Conservation (phyloP, 202 grass and related monocot species). For the Eragrostis tef region DNA sequence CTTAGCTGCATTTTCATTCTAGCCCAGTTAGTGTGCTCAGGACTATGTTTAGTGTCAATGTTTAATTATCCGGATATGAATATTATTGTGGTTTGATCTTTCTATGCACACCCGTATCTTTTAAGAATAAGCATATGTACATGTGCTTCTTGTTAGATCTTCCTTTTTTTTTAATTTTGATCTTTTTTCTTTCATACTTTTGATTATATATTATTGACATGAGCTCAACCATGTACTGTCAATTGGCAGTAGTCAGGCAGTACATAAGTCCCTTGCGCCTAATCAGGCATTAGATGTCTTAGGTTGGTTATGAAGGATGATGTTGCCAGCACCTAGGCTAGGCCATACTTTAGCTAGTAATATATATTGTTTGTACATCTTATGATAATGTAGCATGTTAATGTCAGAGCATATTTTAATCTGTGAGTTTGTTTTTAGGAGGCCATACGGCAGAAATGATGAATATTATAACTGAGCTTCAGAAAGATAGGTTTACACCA, state of each 20-base stretch:
- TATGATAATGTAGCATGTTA: not conserved
- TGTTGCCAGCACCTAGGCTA: not conserved
- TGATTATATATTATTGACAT: too few relatives aligned
- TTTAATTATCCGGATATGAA: not conserved
- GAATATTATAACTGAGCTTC: slow-evolving; percentile 71
- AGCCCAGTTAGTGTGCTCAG: not conserved
- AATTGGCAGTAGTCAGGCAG: too few relatives aligned
- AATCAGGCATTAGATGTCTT: too few relatives aligned
- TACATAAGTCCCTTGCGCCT: too few relatives aligned
- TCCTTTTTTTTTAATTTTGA: not conserved
- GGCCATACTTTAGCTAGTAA: not conserved
- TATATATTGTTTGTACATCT: not conserved
- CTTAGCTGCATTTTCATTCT: slow-evolving; percentile 26
- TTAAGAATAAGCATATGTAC: not conserved
- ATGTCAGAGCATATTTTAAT: not conserved
- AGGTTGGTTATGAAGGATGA: not conserved
- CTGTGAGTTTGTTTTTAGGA: slow-evolving; percentile 46
- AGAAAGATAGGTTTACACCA: slow-evolving; percentile 75
- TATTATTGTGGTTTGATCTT: not conserved
- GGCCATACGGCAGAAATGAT: slow-evolving; percentile 95
- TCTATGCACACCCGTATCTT: not conserved
- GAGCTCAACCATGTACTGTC: too few relatives aligned
- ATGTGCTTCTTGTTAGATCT: not conserved
- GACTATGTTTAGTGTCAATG: not conserved
- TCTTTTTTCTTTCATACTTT: not conserved